Evolutionary conservation across 805 yeast species (phyloP), one percentile per base, ranked within the genome.

Genomic region (Yamadazyma olivae): DNA sequence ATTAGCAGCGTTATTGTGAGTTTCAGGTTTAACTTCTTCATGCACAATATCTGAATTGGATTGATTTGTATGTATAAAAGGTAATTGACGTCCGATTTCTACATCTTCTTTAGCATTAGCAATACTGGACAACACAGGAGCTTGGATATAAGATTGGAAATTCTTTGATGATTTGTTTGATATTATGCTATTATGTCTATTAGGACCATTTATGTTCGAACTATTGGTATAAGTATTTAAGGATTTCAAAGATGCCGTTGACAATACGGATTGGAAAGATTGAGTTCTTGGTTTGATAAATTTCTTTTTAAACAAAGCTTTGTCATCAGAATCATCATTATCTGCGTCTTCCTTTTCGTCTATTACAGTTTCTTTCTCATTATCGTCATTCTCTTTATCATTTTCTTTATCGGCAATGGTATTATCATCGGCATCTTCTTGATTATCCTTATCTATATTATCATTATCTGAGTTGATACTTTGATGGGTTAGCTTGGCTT

Each of bases 71-170:
- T 25, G 28, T 13, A 6, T n/a, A 35, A 68, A 68, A 5, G 73
- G 72, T 16, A 61, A 45, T 38, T 60, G 64, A 36, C 61, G 61
- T 17, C 74, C 74, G n/a, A 68, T 68, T 33, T 57, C 64, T 5
- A 57, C 44, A 21, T 64, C 63, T 30, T 63, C 63, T 25, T 55
- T 61, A 28, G 56, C 46, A 32, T 57, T 62, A 14, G 66, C 41
- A 27, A 64, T 60, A 38, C 63, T 54, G 26, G 67, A 61, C 30
- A 68, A 50, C 4, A 66, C 72, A 1, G 74, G 74, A 1, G 72
- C 74, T 49, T 68, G 74, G 36, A 68, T 68, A 39, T 63, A 67
- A 16, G 67, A 59, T 51, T 68, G 74, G 51, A 66, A 64, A 48
- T 68, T 62, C 45, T 62, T 51, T 27, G 53, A 39, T 58, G 54